Percentiles rank a stretch among this genome's conserved stretches.
These are phyloP conservation scores for Coleophoma cylindrospora DNA, from an alignment of 2,329 filamentous ascomycete genomes.

Conservation along the genomic window DNA sequence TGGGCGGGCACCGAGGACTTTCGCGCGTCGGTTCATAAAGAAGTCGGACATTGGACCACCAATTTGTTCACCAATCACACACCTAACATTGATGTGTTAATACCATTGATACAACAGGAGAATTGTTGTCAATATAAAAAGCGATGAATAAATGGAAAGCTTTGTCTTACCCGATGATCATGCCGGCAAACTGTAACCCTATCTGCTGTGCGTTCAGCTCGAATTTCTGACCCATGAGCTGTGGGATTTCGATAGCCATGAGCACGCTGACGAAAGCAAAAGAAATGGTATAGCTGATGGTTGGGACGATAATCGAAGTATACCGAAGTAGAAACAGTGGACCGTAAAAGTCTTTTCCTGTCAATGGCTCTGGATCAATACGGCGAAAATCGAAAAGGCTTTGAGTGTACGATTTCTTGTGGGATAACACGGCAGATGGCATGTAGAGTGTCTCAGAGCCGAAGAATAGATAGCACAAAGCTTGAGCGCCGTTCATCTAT, in stretches of 20 bases:
- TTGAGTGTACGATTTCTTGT: constrained; percentile 16
- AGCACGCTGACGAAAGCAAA: constrained; percentile 50
- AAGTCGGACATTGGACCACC: constrained; percentile 43
- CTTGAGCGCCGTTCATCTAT: constrained; percentile 44
- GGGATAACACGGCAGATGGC: constrained; percentile 12
- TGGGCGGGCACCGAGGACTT: constrained; percentile 25
- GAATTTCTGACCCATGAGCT: constrained; percentile 50
- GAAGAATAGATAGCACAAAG: constrained; percentile 50
- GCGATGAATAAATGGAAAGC: too few relatives aligned
- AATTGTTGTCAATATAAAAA: too few relatives aligned
- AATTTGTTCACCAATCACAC: constrained; percentile 49
- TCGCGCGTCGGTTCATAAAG: constrained; percentile 41
- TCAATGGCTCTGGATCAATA: constrained; percentile 47
- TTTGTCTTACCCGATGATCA: constrained; percentile 45
- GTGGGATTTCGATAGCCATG: constrained; percentile 53
- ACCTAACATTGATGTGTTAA: too few relatives aligned
- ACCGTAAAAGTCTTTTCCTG: constrained; percentile 42
- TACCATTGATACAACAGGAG: too few relatives aligned
- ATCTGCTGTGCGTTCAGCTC: constrained; percentile 51
- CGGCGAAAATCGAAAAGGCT: constrained; percentile 36
- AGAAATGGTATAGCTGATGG: constrained; percentile 48
- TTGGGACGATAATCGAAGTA: constrained; percentile 43
- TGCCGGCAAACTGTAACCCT: constrained; percentile 50
- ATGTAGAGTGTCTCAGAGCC: constrained; percentile 51
- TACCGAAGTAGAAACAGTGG: constrained; percentile 38